Evolutionary conservation across 371 early-diverging fungal species (phyloP).

Genomic region (Apophysomyces sp.): DNA sequence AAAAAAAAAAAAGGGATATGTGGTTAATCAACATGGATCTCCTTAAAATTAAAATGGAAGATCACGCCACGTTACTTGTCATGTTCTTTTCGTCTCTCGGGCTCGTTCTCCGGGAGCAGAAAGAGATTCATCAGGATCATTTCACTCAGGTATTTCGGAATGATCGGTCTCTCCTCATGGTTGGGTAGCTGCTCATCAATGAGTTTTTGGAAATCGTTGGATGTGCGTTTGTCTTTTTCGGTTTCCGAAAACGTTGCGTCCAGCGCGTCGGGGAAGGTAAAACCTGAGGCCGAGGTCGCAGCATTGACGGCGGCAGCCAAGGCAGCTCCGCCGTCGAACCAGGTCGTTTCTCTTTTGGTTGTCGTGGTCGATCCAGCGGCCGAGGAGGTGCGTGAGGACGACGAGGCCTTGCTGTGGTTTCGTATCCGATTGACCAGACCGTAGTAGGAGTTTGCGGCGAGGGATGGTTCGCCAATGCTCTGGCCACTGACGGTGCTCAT

Average conservation of each 20-base stretch:
- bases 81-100: conserved; percentile 11
- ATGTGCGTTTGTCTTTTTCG: neutral
- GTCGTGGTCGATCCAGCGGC: neutral
- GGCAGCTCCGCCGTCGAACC: neutral
- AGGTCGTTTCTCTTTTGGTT: neutral
- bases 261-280: neutral
- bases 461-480: neutral
- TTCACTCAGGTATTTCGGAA: conserved; percentile 6
- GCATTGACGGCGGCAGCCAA: neutral
- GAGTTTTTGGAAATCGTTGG: neutral
- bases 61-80: conserved; percentile 11
- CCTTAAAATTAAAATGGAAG: neutral
- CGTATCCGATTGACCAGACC: neutral
- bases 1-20: neutral
- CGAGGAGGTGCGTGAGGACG: neutral
- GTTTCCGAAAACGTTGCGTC: neutral
- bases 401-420: neutral
- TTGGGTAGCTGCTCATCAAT: neutral
- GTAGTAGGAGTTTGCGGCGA: neutral
- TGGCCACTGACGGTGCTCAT: neutral
- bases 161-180: conserved; percentile 6
- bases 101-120: conserved; percentile 4
- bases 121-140: conserved; percentile 9
- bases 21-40: neutral
- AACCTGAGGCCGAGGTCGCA: neutral